A percentile compares a stretch with the other conserved stretches of the same genome.
These are phyloP conservation scores for Populus davidiana DNA, from an alignment of 345 rosid genomes.

Conservation along the genomic window DNA sequence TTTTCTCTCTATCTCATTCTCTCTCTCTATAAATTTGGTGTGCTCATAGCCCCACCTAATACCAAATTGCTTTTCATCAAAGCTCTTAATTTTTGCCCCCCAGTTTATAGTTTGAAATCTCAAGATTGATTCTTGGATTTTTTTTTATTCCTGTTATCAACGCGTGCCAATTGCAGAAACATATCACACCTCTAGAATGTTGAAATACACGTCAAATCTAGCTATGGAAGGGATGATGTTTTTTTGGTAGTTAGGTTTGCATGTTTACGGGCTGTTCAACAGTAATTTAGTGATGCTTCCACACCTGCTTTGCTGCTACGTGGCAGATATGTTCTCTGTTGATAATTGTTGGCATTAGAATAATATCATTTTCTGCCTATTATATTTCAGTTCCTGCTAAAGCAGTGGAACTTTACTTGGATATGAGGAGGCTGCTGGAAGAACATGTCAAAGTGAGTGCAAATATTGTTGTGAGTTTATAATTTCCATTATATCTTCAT, in stretches of 20 bases:
- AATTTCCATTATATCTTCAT: not conserved
- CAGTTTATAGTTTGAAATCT: not conserved
- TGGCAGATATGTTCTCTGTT: not conserved
- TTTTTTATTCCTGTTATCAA: not conserved
- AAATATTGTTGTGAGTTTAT: not conserved
- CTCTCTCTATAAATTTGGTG: too few relatives aligned
- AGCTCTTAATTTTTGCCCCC: not conserved
- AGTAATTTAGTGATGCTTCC: not conserved
- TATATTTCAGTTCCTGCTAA: constrained; percentile 63
- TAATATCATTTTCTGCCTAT: constrained; percentile 5
- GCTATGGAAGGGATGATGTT: not conserved
- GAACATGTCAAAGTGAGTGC: constrained; percentile 69
- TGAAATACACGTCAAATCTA: not conserved
- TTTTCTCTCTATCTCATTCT: not conserved
- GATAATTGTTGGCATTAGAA: not conserved
- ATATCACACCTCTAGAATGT: not conserved
- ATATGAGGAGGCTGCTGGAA: constrained; percentile 67
- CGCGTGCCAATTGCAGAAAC: not conserved
- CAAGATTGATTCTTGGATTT: not conserved
- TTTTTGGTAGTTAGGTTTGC: not conserved
- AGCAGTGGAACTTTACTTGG: constrained; percentile 83
- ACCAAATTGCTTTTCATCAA: not conserved
- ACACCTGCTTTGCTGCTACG: not conserved
- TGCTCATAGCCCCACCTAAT: too few relatives aligned
- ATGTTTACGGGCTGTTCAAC: not conserved